Evolutionary conservation across 305 asterid species (phyloP).

Genomic region (Fraxinus ornus): DNA sequence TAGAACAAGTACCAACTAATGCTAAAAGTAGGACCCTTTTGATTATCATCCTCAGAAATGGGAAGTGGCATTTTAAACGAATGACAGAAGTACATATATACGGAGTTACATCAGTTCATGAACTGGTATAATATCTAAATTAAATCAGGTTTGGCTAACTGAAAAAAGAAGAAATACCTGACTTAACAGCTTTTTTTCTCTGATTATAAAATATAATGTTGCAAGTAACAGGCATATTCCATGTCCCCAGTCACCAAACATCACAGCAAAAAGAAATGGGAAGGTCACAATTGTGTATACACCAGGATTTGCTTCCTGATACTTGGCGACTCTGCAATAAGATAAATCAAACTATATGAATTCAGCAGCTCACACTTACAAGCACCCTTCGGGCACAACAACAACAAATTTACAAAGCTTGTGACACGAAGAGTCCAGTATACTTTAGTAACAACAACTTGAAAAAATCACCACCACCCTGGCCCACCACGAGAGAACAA

Average conservation of each 20-base stretch:
- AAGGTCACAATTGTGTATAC: slow-evolving; percentile 88
- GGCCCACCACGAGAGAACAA: neutral
- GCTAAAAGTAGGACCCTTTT: neutral
- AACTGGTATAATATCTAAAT: neutral
- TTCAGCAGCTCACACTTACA: neutral
- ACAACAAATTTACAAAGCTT: neutral
- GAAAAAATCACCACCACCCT: neutral
- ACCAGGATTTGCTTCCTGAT: slow-evolving; percentile 98
- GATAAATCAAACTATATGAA: slow-evolving; percentile 17
- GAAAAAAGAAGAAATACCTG: slow-evolving; percentile 47
- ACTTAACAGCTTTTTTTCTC: slow-evolving; percentile 71
- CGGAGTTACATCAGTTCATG: neutral
- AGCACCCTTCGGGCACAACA: neutral
- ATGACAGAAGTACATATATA: neutral
- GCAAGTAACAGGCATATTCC: slow-evolving; percentile 88
- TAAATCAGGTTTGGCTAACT: neutral
- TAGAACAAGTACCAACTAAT: neutral
- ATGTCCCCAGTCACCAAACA: slow-evolving; percentile 99
- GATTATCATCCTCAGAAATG: neutral
- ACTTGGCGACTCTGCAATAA: slow-evolving; percentile 79
- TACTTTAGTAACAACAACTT: neutral
- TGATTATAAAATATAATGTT: slow-evolving; percentile 56
- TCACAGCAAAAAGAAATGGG: slow-evolving; percentile 93
- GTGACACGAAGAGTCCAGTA: neutral
- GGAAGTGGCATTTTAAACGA: neutral